Base-by-base conservation (phyloP, 129 eudicot genomes). In the Heracleum sosnowskyi region DNA sequence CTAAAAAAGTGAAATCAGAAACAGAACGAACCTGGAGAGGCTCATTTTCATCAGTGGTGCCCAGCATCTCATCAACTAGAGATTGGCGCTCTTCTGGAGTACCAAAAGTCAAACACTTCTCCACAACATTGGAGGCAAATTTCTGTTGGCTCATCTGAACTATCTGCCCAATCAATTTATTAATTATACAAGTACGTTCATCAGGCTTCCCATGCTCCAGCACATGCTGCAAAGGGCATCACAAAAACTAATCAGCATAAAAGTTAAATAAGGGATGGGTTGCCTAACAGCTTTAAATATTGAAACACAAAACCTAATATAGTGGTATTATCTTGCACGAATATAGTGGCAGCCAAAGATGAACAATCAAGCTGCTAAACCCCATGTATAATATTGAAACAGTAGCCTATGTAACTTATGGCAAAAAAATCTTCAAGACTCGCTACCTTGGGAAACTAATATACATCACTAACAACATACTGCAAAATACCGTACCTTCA, bases 131-230 rank as follows among this genome's bases (percentile, higher is more conserved):
- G 4, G 98, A 95, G 60, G 98, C 97, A 81, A 95, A 95, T 83
- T 91, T 91, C 88, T 95, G 97, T 87, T 92, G 97, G 82, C 98
- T 90, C 98, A 95, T 95, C 76, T 90, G 94, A 79, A 95, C 96
- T 77, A 95, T 92, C 83, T 91, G 92, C 78, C 94, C 97, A 35
- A 87, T 85, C 44, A 95, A 62, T 69, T 94, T 84, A 74, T 82
- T 84, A 28, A 94, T 91, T 35, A 94, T 94, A 82, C 86, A 72
- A 22, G 97, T 55, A 47, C 97, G 93, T 73, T 95, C 97, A 34
- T 88, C 83, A 5, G 97, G 92, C 90, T 90, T 88, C 81, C 97
- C 97, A 76, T 92, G 98, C 82, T 92, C 94, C 87, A 95, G 87
- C 15, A 95, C 98, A 81, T 92, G 97, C 98, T 95, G 88, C 49